phyloP scores from a whole-genome alignment of 805 yeast species.

The Candida adriatica region DNA sequence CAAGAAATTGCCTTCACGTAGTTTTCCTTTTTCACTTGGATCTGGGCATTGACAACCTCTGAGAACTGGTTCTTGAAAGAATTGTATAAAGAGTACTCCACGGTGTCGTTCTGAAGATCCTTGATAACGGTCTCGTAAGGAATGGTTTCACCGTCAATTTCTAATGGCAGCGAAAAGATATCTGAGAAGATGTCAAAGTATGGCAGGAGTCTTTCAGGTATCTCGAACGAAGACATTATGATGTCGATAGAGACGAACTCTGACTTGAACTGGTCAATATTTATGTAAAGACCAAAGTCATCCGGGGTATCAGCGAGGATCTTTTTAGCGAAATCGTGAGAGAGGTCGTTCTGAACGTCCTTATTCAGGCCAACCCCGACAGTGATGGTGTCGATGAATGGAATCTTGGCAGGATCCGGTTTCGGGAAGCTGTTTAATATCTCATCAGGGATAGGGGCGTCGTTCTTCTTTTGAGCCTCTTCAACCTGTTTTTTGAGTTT shows the following conservation, averaged over 20 bases:
- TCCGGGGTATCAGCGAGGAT: conserved; percentile 30
- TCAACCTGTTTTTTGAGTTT: conserved; percentile 45
- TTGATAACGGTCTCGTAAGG: conserved; percentile 75
- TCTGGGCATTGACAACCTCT: conserved; percentile 56
- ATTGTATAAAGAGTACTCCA: conserved; percentile 47
- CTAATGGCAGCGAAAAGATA: conserved; percentile 67
- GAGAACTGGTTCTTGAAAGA: conserved; percentile 56
- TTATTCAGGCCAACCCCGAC: conserved; percentile 50
- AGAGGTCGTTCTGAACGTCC: conserved; percentile 27
- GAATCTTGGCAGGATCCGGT: conserved; percentile 70
- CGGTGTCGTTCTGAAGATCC: conserved; percentile 64
- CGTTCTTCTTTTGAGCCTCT: conserved; percentile 60
- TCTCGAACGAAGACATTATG: conserved; percentile 46
- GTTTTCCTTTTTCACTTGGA: conserved; percentile 55
- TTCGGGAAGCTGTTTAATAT: conserved; percentile 54
- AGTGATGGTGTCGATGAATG: conserved; percentile 63
- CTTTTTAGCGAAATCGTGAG: conserved; percentile 22
- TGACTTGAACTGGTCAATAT: conserved; percentile 73
- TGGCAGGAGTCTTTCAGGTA: conserved; percentile 49
- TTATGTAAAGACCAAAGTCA: conserved; percentile 61
- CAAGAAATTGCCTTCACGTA: conserved; percentile 70
- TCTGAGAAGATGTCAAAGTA: conserved; percentile 61
- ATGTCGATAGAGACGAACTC: conserved; percentile 69
- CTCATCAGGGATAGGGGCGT: conserved; percentile 67
- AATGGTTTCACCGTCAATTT: conserved; percentile 48